phyloP scores from a whole-genome alignment of 2,329 filamentous ascomycete species.

The Claviceps lovelessii region DNA sequence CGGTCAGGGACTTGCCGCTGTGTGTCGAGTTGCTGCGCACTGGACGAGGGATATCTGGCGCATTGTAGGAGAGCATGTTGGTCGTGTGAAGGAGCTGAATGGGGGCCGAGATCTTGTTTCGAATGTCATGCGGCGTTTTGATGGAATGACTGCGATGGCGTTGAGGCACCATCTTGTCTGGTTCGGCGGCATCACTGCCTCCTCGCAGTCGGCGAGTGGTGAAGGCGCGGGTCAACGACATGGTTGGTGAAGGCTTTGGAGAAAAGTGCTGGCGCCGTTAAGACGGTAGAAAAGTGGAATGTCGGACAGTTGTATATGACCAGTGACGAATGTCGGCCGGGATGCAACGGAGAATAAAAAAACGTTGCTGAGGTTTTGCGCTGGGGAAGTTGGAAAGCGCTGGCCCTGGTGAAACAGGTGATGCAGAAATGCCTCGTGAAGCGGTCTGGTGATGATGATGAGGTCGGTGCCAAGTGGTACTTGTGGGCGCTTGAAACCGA shows the following conservation, averaged over 20 bases:
- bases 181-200: slow-evolving; percentile 30
- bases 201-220: slow-evolving; percentile 51
- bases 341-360: not conserved
- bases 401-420: not conserved
- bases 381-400: too few relatives aligned
- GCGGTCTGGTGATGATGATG: not conserved
- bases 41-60: slow-evolving; percentile 59
- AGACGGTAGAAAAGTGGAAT: slow-evolving; percentile 2
- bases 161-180: slow-evolving; percentile 18
- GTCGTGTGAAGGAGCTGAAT: slow-evolving; percentile 83
- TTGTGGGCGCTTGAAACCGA: not conserved
- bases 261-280: not conserved
- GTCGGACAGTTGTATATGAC: not conserved
- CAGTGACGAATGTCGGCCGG: not conserved
- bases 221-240: slow-evolving; percentile 56
- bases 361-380: not conserved
- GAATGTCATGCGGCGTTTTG: slow-evolving; percentile 32
- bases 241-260: slow-evolving; percentile 13
- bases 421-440: not conserved
- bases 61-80: slow-evolving; percentile 91
- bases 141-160: slow-evolving; percentile 34
- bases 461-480: not conserved
- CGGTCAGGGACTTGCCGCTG: slow-evolving; percentile 49
- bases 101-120: slow-evolving; percentile 72
- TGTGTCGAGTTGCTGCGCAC: slow-evolving; percentile 37